These are phyloP conservation scores for Pleurotus platypus DNA, from an alignment of 768 basidiomycete genomes.

Conservation along the genomic window DNA sequence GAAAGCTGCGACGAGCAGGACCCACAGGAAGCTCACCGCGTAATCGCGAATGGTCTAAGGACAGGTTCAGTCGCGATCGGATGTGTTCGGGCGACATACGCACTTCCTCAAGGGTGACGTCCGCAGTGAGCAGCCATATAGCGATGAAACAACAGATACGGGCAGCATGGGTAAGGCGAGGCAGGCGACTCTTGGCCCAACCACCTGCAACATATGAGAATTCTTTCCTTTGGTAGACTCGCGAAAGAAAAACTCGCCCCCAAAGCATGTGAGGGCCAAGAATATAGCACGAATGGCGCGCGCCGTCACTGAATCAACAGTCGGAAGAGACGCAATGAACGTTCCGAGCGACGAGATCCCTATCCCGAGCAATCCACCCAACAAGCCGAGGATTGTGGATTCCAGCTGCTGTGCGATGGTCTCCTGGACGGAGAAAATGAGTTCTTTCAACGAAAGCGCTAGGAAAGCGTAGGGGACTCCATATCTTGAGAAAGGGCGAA, in stretches of 20 bases:
- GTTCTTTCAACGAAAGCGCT: slow-evolving; percentile 36
- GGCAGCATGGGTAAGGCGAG: slow-evolving; percentile 37
- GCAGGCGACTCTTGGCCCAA: slow-evolving; percentile 38
- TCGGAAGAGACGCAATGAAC: slow-evolving; percentile 15
- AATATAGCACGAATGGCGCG: slow-evolving; percentile 37
- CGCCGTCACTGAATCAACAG: slow-evolving; percentile 20
- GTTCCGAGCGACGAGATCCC: slow-evolving; percentile 22
- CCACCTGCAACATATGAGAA: slow-evolving; percentile 14
- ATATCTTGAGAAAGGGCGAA: slow-evolving; percentile 33
- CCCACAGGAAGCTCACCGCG: slow-evolving; percentile 35
- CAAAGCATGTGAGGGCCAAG: slow-evolving; percentile 33
- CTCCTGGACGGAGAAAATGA: slow-evolving; percentile 43
- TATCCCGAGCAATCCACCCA: slow-evolving; percentile 37
- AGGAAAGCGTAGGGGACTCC: slow-evolving; percentile 38
- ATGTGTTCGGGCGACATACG: slow-evolving; percentile 7
- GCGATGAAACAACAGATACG: slow-evolving; percentile 47
- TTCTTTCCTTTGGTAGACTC: background rate
- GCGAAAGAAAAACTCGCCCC: slow-evolving; percentile 20
- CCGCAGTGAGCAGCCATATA: slow-evolving; percentile 39
- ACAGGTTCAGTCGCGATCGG: background rate
- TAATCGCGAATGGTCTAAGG: slow-evolving; percentile 20
- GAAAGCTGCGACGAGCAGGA: slow-evolving; percentile 32
- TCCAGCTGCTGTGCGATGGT: slow-evolving; percentile 47
- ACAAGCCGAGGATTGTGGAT: slow-evolving; percentile 36
- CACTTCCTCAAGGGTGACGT: slow-evolving; percentile 29